Base-by-base conservation (phyloP, 495 filamentous ascomycete species). In the Astrothelium macrocarpum region DNA sequence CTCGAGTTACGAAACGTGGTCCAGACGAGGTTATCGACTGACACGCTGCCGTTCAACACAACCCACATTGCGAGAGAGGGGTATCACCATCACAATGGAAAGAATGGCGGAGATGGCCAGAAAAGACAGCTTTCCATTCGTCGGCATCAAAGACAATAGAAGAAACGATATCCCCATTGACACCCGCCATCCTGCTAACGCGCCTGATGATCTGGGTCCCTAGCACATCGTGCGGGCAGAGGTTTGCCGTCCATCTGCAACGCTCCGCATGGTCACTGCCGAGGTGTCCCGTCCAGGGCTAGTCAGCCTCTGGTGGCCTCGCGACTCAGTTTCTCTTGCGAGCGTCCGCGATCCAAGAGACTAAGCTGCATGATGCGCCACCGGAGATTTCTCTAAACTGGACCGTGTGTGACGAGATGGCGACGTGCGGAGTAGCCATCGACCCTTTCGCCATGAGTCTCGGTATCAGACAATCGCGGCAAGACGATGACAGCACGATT, bases 341-440 rank as follows among this genome's bases (percentile, higher is more conserved):
- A 20, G 23, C 49, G 25, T 2, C 49, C 49, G 25, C 49, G 12
- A 56, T 56, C 12, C 49, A 5, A 16, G 49, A 9, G 25, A 56
- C 49, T 29, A 56, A 10, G 11, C 49, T 3, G 49, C 49, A 56
- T 29, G 12, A 9, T n/a, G 25, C 49, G 20, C 49, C 49, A 56
- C 25, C 49, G 49, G 49, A 29, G 23, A 56, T 56, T 56, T 56
- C 25, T 26, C 49, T 25, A 56, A 7, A 9, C 3, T 56, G 20
- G 23, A 20, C 49, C 49, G 9, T 25, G 25, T 29, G 49, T 56
- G 49, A 56, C 20, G 49, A 20, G 20, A 26, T 11, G 49, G 12
- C 49, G 23, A 56, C 26, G 29, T 56, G 49, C 49, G 49, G 49
- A 56, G 49, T 28, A 56, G 49, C 25, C 49, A 29, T 26, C 49